phyloP scores from a whole-genome alignment of 768 basidiomycete species.

The Daedalea quercina region DNA sequence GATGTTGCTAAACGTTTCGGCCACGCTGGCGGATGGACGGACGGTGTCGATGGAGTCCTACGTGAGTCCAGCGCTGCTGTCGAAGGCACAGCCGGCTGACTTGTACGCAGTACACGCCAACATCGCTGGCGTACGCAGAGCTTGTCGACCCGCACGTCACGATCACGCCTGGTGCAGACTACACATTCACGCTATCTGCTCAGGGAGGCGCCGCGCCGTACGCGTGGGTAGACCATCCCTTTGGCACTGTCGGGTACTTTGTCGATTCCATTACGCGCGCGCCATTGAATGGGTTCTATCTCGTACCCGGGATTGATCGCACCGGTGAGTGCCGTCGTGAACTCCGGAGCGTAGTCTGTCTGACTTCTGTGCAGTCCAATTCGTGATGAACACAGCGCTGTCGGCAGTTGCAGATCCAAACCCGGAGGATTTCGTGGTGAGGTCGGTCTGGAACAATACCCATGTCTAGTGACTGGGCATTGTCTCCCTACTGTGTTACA shows the following conservation, averaged over 20 bases:
- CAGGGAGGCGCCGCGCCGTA: conserved; percentile 47
- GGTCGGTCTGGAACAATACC: conserved; percentile 50
- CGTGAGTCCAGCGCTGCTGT: conserved; percentile 27
- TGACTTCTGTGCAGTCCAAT: conserved; percentile 28
- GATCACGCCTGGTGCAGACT: conserved; percentile 23
- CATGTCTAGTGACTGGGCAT: conserved; percentile 26
- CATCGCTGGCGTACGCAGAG: conserved; percentile 37
- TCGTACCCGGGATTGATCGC: conserved; percentile 47
- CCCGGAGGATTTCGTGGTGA: conserved; percentile 39
- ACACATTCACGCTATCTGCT: conserved; percentile 47
- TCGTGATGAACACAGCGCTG: conserved; percentile 32
- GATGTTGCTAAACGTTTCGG: conserved; percentile 44
- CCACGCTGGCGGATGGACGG: conserved; percentile 29
- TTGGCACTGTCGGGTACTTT: conserved; percentile 47
- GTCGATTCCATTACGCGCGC: conserved; percentile 33
- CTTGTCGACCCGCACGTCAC: conserved; percentile 45
- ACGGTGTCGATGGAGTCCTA: conserved; percentile 46
- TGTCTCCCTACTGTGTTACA: too few relatives aligned
- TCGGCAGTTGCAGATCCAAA: conserved; percentile 32
- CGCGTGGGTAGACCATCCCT: conserved; percentile 57
- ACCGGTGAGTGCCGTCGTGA: conserved; percentile 31
- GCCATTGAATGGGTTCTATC: conserved; percentile 47
- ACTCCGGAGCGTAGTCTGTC: neutral
- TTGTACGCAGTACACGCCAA: conserved; percentile 42
- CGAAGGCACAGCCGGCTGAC: neutral